Evolutionary conservation across 2,329 filamentous ascomycete species (phyloP).

Genomic region (Penicillium sp.): DNA sequence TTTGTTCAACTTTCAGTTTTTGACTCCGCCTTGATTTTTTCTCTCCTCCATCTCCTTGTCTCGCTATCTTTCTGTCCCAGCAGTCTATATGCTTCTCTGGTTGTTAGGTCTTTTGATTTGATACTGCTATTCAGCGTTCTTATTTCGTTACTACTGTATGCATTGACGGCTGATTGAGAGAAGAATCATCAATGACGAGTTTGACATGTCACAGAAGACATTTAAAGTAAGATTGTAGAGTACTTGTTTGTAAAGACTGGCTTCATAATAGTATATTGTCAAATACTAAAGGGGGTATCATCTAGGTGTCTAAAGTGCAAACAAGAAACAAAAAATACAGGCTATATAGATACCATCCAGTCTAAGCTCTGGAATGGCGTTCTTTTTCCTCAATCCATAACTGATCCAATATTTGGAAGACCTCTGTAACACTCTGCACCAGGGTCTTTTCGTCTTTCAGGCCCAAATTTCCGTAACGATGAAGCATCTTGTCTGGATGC

Average conservation of each 20-base stretch:
- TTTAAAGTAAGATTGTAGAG: background rate
- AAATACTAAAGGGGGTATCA: slow-evolving; percentile 1
- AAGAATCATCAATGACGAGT: background rate
- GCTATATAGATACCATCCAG: background rate
- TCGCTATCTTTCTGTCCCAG: background rate
- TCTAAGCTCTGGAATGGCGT: slow-evolving; percentile 11
- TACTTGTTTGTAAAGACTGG: background rate
- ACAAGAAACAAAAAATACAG: slow-evolving; percentile 3
- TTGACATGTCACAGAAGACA: background rate
- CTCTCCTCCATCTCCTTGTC: background rate
- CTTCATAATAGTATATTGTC: background rate
- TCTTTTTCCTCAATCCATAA: slow-evolving; percentile 65
- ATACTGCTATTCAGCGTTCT: slow-evolving; percentile 16
- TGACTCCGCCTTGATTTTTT: background rate
- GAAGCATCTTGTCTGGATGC: slow-evolving; percentile 98
- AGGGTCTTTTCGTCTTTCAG: slow-evolving; percentile 67
- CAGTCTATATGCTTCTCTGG: background rate
- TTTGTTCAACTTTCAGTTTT: background rate
- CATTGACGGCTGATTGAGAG: slow-evolving; percentile 1
- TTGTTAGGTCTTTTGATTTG: slow-evolving; percentile 10
- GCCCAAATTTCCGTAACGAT: slow-evolving; percentile 67
- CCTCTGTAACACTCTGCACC: slow-evolving; percentile 70
- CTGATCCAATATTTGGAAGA: slow-evolving; percentile 85
- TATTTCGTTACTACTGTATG: slow-evolving; percentile 8
- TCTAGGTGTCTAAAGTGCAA: background rate